These are phyloP conservation scores for Panicum miliaceum DNA, from an alignment of 176 grass and related monocot genomes.

Conservation along the genomic window DNA sequence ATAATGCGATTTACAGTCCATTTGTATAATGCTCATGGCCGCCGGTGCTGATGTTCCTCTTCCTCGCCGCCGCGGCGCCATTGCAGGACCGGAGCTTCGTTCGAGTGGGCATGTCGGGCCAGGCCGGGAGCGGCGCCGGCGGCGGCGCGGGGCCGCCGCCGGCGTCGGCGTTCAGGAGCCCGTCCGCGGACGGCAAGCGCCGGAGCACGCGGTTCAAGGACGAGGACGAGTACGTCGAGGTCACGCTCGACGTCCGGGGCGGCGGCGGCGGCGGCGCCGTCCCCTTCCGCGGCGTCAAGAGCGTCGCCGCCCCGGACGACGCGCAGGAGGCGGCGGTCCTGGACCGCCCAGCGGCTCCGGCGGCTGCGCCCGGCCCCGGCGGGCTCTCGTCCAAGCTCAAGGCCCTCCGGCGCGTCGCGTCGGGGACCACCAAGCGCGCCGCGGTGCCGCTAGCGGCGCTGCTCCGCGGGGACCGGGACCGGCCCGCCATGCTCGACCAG, in stretches of 20 bases:
- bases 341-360: neutral
- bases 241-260: conserved; percentile 70
- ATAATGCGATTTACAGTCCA: too few species aligned
- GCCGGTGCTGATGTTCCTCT: too few species aligned
- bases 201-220: conserved; percentile 76
- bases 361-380: neutral
- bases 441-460: neutral
- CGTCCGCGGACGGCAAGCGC: conserved; percentile 40
- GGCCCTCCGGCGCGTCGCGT: conserved; percentile 59
- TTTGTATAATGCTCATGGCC: too few species aligned
- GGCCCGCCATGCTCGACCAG: conserved; percentile 51
- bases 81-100: too few species aligned
- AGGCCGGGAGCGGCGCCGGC: conserved; percentile 35
- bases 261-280: conserved; percentile 35
- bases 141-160: conserved; percentile 31
- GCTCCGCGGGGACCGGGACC: neutral
- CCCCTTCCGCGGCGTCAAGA: conserved; percentile 51
- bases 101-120: conserved; percentile 22
- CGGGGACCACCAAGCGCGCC: conserved; percentile 22
- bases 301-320: conserved; percentile 28
- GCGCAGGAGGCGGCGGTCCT: conserved; percentile 50
- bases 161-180: conserved; percentile 1
- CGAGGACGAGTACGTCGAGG: conserved; percentile 77
- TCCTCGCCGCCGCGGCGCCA: too few species aligned
- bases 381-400: conserved; percentile 66